Conservation (phyloP, 257 asterid species). For the Cruciata laevipes region DNA sequence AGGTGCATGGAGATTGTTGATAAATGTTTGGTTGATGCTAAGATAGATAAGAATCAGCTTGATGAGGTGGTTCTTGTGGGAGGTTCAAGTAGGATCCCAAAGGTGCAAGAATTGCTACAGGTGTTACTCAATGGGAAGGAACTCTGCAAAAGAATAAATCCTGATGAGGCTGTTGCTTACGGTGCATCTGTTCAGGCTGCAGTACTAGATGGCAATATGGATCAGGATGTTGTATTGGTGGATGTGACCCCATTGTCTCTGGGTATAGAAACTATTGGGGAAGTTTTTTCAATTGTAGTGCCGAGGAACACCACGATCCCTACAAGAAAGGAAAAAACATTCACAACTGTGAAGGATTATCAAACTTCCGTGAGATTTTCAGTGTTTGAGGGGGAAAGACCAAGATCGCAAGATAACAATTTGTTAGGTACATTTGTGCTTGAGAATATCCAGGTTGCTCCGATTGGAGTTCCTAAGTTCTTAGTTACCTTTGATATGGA, state of each 20-base stretch:
- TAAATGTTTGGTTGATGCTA: constrained; percentile 25
- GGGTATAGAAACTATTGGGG: neutral
- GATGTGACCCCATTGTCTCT: constrained; percentile 13
- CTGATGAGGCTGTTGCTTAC: constrained; percentile 16
- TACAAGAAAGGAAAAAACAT: neutral
- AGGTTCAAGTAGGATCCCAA: constrained; percentile 26
- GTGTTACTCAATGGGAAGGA: constrained; percentile 20
- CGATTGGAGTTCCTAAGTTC: neutral
- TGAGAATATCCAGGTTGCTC: neutral
- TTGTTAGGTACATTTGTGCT: constrained; percentile 8
- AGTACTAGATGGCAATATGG: constrained; percentile 1
- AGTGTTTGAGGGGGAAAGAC: constrained; percentile 14
- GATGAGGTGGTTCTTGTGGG: constrained; percentile 27
- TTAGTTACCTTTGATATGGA: constrained; percentile 8
- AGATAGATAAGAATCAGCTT: constrained; percentile 17
- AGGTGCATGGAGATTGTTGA: constrained; percentile 23
- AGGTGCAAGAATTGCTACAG: constrained; percentile 22
- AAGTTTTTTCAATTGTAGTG: neutral
- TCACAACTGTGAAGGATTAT: neutral
- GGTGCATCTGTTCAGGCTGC: constrained; percentile 16
- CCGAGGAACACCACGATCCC: constrained; percentile 16
- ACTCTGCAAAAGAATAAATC: constrained; percentile 13
- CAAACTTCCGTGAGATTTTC: neutral
- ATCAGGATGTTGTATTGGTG: constrained; percentile 5
- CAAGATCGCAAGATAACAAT: constrained; percentile 4